A percentile compares a stretch with the other conserved stretches of the same genome.
phyloP scores from a whole-genome alignment of 2,329 filamentous ascomycete species.

The Davidsoniella virescens region DNA sequence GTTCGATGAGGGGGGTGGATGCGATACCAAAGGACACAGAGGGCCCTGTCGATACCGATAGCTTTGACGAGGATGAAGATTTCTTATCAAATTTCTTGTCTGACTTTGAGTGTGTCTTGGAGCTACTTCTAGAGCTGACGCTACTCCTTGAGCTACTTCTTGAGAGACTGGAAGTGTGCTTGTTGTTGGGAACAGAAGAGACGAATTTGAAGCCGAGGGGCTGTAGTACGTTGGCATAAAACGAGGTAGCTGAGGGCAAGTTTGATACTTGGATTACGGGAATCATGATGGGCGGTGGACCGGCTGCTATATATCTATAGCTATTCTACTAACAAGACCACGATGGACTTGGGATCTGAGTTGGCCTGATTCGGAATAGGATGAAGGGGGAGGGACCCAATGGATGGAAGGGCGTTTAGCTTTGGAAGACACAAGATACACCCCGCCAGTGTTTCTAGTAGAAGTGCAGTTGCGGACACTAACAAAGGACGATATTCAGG shows the following conservation, averaged over 20 bases:
- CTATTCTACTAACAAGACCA: no score
- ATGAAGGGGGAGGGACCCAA: background rate
- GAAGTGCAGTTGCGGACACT: no score
- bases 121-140: background rate
- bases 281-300: constrained; percentile 22
- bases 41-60: background rate
- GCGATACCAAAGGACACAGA: constrained; percentile 5
- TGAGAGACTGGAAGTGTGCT: no score
- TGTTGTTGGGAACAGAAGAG: constrained; percentile 8
- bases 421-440: no score
- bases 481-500: no score
- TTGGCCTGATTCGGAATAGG: background rate
- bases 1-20: constrained; percentile 3
- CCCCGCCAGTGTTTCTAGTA: no score
- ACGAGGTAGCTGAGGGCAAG: constrained; percentile 64
- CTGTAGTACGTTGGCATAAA: constrained; percentile 65
- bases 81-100: constrained; percentile 1
- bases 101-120: background rate
- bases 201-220: constrained; percentile 57
- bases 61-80: background rate
- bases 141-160: no score
- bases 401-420: no score
- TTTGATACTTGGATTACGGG: constrained; percentile 52
- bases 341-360: background rate
- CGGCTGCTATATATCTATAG: no score